Base-by-base conservation (phyloP, 192 early-diverging fungal species). In the Coemansia sp. region DNA sequence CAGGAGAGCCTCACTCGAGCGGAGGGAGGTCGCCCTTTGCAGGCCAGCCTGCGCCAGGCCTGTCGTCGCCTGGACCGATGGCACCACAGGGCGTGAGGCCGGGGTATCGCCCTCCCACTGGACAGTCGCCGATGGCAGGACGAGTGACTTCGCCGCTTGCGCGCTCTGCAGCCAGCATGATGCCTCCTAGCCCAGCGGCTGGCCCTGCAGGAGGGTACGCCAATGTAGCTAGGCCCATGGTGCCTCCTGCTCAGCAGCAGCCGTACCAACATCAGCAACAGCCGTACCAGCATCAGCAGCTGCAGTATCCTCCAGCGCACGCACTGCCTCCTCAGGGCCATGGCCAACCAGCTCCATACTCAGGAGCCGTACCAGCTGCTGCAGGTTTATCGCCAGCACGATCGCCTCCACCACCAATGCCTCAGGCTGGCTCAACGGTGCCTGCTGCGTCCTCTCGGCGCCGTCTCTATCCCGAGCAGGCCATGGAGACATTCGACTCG, bases 61-160 rank as follows among this genome's bases (percentile, higher is more conserved):
- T 50, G 39, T 35, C 41, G 53, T 55, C 67, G 15, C 58, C 68
- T 3, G 58, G 67, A 40, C 63, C 73, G n/a, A 22, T 42, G 41
- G 14, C 59, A 29, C 54, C 59, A 8, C 66, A 68, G 38, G 58
- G 58, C 19, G 34, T 41, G 12, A 53, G 43, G 53, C 58, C 69
- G 10, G 48, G 69, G 6, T 41, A 62, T 52, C 53, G 46, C 3
- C 44, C 54, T 10, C 56, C 46, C 36, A 34, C 53, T 36, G 70
- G 50, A 19, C 60, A 41, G 42, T 14, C 53, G 26, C 52, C 52
- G 1, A 56, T 63, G 11, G 34, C 62, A 8, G 63, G 58, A 1
- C 63, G 71, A 18, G 77, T 80, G 21, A 73, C 77, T 8, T 74
- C 71, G 52, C 71, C 71, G 33, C 38, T 74, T 40, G 67, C 71